Base-by-base conservation (phyloP, 1,284 basidiomycete genomes). In the Meripilus lineatus region DNA sequence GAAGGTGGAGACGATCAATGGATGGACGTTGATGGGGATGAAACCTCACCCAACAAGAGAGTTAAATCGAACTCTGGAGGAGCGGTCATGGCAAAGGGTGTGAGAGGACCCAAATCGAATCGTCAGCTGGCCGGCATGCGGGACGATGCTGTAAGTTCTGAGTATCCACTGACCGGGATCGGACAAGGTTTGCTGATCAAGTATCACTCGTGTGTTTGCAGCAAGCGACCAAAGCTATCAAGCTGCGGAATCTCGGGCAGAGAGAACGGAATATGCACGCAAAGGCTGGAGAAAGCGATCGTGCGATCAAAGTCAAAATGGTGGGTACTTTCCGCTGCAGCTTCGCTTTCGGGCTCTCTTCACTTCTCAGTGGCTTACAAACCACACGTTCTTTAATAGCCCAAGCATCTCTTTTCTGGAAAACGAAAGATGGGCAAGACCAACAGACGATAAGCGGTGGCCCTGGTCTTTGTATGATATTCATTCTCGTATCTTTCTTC, bases 381-480 rank as follows among this genome's bases (percentile, higher is more conserved):
- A 57, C 39, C 50, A 15, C 15, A 22, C 5, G 17, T 40, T 46
- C 45, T 44, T 45, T 38, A 50, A n/a, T 53, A 89, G 85, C 86
- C 87, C 42, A 89, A 87, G 62, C 88, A 91, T 70, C 64, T 95
- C 58, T 91, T 88, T 63, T 69, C 91, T 45, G 93, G 93, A 33
- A 94, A 95, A 68, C 81, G 92, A 56, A 91, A 91, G 66, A 80
- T 68, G 37, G 91, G 91, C 56, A 94, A 91, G 72, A 93, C 89
- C 33, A 72, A 84, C 60, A 79, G 89, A 59, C 77, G 91, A 66
- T 94, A 50, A 57, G n/a, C n/a, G n/a, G n/a, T n/a, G n/a, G n/a
- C n/a, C n/a, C n/a, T n/a, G n/a, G 52, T 23, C 41, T 14, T 48
- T 15, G 8, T n/a, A n/a, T n/a, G n/a, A n/a, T n/a, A n/a, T n/a